Conservation (phyloP, 345 rosid genomes). For the Eucalyptus sp. region DNA sequence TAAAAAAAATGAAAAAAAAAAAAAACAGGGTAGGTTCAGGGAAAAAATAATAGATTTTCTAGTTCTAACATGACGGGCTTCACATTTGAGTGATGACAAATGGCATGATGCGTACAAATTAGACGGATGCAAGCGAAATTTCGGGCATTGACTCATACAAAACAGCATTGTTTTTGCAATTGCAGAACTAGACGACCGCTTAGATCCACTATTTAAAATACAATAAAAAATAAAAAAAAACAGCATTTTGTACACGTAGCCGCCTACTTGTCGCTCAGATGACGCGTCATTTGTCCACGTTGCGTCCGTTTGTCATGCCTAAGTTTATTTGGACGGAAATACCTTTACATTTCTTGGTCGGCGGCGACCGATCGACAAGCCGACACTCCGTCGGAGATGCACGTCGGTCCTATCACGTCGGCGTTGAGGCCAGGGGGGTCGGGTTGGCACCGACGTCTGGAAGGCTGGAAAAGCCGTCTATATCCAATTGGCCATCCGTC, state of each 20-base stretch:
- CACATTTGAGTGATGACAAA: not conserved
- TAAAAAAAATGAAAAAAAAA: no score
- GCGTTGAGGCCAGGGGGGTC: not conserved
- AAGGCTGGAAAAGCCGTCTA: not conserved
- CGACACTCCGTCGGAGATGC: not conserved
- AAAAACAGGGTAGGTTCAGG: no score
- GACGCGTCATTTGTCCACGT: not conserved
- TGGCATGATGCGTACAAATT: not conserved
- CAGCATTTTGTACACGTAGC: no score
- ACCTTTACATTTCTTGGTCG: not conserved
- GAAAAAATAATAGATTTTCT: no score
- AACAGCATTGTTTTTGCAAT: not conserved
- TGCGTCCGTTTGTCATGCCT: not conserved
- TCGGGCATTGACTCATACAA: not conserved
- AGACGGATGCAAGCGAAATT: not conserved
- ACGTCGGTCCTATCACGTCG: not conserved
- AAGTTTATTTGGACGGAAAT: not conserved
- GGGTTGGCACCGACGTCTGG: not conserved
- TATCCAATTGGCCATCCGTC: not conserved
- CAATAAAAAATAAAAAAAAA: not conserved
- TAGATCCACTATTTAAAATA: not conserved
- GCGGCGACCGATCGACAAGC: not conserved
- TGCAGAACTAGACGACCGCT: not conserved
- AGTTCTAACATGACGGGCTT: no score
- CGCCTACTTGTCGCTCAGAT: not conserved